Evolutionary conservation across 2,329 filamentous ascomycete genomes (phyloP).

Genomic region (Trichocomaceae sp.): DNA sequence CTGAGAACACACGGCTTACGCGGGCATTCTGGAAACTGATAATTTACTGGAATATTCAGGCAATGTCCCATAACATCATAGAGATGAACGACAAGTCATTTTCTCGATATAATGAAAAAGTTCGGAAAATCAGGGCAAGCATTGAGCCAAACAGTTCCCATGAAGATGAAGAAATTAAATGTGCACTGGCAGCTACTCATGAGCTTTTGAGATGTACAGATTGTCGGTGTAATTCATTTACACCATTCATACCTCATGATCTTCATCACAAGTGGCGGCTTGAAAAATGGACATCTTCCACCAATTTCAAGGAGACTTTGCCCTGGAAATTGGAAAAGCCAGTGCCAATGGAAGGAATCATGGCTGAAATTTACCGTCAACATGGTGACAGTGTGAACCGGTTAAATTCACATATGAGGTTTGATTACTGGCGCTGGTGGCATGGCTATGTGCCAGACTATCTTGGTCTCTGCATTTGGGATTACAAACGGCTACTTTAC

Average conservation of each 20-base stretch:
- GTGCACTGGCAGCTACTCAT: background rate
- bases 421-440: background rate
- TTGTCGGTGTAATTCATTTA: background rate
- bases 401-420: background rate
- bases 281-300: background rate
- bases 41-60: constrained; percentile 3
- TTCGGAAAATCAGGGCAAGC: background rate
- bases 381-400: background rate
- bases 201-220: background rate
- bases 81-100: background rate
- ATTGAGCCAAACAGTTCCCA: background rate
- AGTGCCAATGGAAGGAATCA: background rate
- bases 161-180: constrained; percentile 4
- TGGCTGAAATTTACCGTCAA: background rate
- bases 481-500: background rate
- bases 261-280: background rate
- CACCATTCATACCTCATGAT: background rate
- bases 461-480: constrained; percentile 2
- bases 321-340: background rate
- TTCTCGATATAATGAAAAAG: background rate
- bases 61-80: background rate
- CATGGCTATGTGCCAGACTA: background rate
- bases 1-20: background rate
- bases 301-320: background rate
- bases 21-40: constrained; percentile 2